Percentiles rank a stretch among this genome's conserved stretches.
phyloP scores from a whole-genome alignment of 192 early-diverging fungal species.

The Podila epigama region DNA sequence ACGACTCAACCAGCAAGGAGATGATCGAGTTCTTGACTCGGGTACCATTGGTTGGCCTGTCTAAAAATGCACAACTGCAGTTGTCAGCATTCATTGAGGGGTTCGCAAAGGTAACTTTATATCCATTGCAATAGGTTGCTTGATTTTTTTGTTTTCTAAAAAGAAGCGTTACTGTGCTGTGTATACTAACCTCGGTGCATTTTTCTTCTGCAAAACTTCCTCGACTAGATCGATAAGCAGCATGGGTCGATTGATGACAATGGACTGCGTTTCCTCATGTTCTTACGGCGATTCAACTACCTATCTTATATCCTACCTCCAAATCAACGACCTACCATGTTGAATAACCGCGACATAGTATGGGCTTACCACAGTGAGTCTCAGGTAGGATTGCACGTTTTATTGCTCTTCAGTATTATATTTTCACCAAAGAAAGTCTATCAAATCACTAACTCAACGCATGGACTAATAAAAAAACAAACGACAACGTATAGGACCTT shows the following conservation, averaged over 20 bases:
- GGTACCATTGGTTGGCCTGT: conserved; percentile 67
- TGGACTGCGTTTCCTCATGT: conserved; percentile 83
- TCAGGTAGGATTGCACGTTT: conserved; percentile 58
- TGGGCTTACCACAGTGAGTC: conserved; percentile 94
- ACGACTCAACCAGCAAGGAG: conserved; percentile 30
- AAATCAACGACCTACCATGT: conserved; percentile 50
- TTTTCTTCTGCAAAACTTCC: no score
- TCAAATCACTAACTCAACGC: neutral
- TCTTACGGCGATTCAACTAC: conserved; percentile 72
- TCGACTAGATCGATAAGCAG: conserved; percentile 72
- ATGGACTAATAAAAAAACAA: no score
- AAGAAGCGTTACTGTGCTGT: no score
- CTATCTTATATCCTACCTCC: conserved; percentile 60
- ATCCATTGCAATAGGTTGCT: neutral
- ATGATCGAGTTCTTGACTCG: conserved; percentile 64
- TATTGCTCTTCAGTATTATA: no score
- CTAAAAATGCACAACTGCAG: conserved; percentile 72
- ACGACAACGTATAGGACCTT: conserved; percentile 54
- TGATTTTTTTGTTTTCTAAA: no score
- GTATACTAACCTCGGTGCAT: no score
- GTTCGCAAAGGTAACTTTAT: conserved; percentile 58
- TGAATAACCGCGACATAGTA: conserved; percentile 72
- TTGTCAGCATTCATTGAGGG: conserved; percentile 83
- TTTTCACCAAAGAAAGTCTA: no score
- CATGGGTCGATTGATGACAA: conserved; percentile 82